These are phyloP conservation scores for Calonectria pteridis DNA, from an alignment of 2,329 filamentous ascomycete genomes.

Conservation along the genomic window DNA sequence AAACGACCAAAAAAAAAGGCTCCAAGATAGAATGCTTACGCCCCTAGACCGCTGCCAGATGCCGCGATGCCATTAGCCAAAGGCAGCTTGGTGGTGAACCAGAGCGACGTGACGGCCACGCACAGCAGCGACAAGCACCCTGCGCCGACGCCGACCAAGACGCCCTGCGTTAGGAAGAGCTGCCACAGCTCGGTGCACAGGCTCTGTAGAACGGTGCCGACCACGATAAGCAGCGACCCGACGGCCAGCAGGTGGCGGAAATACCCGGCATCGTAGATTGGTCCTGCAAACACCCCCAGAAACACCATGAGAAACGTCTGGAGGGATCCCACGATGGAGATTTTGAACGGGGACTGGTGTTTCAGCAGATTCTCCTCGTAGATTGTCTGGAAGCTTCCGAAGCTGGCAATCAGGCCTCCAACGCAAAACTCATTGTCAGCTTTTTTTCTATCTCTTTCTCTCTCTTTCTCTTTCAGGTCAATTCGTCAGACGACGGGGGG, in stretches of 20 bases:
- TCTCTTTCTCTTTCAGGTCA: not conserved
- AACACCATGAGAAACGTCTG: constrained; percentile 42
- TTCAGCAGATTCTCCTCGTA: constrained; percentile 33
- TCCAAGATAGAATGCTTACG: constrained; percentile 44
- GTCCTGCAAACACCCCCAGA: constrained; percentile 37
- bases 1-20: fast-evolving
- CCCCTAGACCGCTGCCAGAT: constrained; percentile 77
- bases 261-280: constrained; percentile 38
- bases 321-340: constrained; percentile 37
- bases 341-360: constrained; percentile 30
- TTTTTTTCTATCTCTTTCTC: too few species aligned
- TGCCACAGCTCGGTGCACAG: constrained; percentile 73
- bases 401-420: constrained; percentile 39
- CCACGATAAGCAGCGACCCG: constrained; percentile 34
- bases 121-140: constrained; percentile 85
- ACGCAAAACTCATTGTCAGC: not conserved
- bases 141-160: constrained; percentile 77
- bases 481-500: not conserved
- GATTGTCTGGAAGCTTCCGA: constrained; percentile 42
- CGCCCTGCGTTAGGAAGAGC: constrained; percentile 80
- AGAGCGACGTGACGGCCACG: constrained; percentile 80
- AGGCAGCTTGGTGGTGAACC: constrained; percentile 78
- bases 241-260: constrained; percentile 29
- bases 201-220: constrained; percentile 37
- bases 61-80: constrained; percentile 83